Evolutionary conservation across 768 basidiomycete species (phyloP), one percentile per base, ranked within the genome.

Genomic region (Boletus rufocinnamomeus): DNA sequence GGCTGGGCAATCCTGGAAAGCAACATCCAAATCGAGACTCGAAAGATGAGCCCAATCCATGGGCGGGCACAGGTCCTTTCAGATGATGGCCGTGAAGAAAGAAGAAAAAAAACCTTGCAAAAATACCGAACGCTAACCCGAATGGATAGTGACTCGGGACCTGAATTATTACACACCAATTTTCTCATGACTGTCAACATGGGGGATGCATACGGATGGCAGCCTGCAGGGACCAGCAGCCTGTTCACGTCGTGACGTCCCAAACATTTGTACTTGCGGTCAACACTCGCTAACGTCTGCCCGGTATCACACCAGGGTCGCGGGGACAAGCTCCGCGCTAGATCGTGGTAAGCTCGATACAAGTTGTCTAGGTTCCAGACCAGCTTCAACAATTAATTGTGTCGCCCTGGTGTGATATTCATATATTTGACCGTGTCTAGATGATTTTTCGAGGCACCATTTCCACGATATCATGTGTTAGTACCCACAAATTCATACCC

Each of bases 141-240:
- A 40, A 50, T 23, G n/a, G 34, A 40, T 35, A 16, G 13, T 47
- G 21, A 30, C n/a, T 21, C 13, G 13, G 17, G n/a, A 30, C n/a
- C 48, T 32, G 48, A 40, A 21, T 59, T 27, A 37, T 58, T 38
- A 48, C 45, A 47, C 30, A 37, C 37, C 34, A 19, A 41, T 34
- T 54, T 63, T 63, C 61, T 63, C 61, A 63, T 63, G 47, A 4
- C 27, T 44, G 35, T 40, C 35, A 52, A 21, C 35, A 16, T n/a
- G 23, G 32, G 34, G 25, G 45, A 27, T 25, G 9, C 17, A 19
- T 9, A 40, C 14, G 34, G 19, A n/a, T 10, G n/a, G 8, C 40
- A 9, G n/a, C 40, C n/a, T n/a, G 9, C 27, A 28, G 16, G 44
- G 43, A 43, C n/a, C 13, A 23, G 44, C 23, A 44, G 25, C n/a